Conservation (phyloP, 2,329 filamentous ascomycete genomes). For the Pestalotiopsis sp. region DNA sequence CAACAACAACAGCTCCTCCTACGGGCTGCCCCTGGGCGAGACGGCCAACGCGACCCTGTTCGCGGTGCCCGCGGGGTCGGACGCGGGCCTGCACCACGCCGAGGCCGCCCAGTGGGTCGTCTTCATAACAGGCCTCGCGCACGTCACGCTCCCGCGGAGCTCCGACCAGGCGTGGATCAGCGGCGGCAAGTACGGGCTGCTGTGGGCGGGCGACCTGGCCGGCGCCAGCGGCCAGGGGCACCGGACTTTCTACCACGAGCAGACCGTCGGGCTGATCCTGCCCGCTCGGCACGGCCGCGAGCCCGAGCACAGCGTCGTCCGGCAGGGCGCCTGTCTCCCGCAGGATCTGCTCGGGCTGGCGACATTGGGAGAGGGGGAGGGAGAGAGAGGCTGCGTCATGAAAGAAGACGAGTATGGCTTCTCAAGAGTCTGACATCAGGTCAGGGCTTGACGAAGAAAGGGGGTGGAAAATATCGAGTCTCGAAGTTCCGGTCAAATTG, state of each 20-base stretch:
- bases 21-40: neutral
- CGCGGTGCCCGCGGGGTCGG: conserved; percentile 1
- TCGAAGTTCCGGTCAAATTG: too few relatives aligned
- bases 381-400: neutral
- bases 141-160: conserved; percentile 1
- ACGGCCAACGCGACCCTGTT: neutral
- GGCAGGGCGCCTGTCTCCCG: neutral
- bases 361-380: neutral
- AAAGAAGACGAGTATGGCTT: too few relatives aligned
- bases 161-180: conserved; percentile 10
- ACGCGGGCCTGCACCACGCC: conserved; percentile 1
- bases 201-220: conserved; percentile 2
- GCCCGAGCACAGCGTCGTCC: conserved; percentile 5
- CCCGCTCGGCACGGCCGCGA: neutral
- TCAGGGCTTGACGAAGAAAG: too few relatives aligned
- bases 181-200: conserved; percentile 11
- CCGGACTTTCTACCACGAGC: conserved; percentile 4
- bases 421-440: too few relatives aligned
- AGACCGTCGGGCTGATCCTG: conserved; percentile 4
- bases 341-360: conserved; percentile 9
- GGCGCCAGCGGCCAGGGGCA: neutral
- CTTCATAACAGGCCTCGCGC: neutral
- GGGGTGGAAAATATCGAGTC: too few relatives aligned
- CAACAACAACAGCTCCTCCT: neutral
- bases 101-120: conserved; percentile 7